Conservation (phyloP, 164 flowering plant species). For the Macadamia integrifolia region DNA sequence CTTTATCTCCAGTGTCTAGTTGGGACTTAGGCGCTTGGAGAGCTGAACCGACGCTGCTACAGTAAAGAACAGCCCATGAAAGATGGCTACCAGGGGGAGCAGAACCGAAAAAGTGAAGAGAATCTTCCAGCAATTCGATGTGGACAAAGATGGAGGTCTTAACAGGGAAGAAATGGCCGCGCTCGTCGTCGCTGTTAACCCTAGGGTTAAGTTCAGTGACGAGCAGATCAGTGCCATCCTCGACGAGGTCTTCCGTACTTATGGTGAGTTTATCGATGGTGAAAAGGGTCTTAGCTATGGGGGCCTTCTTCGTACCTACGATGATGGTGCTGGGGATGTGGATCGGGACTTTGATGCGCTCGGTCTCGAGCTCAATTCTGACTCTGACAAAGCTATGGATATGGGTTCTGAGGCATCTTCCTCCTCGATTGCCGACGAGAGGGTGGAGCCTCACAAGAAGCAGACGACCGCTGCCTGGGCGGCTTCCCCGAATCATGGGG, state of each 20-base stretch:
- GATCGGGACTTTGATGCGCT: slow-evolving; percentile 20
- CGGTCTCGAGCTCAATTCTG: neutral
- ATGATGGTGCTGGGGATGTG: slow-evolving; percentile 20
- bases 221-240: slow-evolving; percentile 18
- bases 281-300: slow-evolving; percentile 10
- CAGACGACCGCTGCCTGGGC: slow-evolving; percentile 81
- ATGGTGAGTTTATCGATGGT: slow-evolving; percentile 13
- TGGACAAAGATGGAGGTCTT: slow-evolving; percentile 17
- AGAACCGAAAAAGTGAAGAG: slow-evolving; percentile 12
- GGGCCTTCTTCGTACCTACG: slow-evolving; percentile 18
- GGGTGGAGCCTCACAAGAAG: slow-evolving; percentile 52
- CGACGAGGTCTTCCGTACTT: slow-evolving; percentile 20
- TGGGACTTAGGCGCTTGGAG: neutral
- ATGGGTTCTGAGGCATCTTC: neutral
- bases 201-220: slow-evolving; percentile 12
- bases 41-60: neutral
- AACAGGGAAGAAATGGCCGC: slow-evolving; percentile 15
- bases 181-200: slow-evolving; percentile 16
- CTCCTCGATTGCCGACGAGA: neutral
- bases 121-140: slow-evolving; percentile 18
- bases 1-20: neutral
- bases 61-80: neutral
- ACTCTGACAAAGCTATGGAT: neutral
- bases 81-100: slow-evolving; percentile 3
- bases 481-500: slow-evolving; percentile 69